Conservation (phyloP, 768 basidiomycete species). For the Suillus decipiens region DNA sequence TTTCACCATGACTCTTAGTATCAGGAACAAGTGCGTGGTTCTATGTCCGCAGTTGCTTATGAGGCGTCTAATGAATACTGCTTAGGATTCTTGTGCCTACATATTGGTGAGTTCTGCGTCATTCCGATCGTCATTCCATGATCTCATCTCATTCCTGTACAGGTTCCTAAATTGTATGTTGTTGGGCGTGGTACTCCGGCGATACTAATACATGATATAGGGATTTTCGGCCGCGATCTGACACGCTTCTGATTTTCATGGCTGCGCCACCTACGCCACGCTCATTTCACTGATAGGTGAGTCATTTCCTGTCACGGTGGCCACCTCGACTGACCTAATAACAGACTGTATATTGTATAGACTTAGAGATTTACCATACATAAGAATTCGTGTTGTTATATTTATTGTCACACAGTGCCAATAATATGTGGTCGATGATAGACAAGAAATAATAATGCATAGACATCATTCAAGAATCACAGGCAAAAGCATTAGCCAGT, state of each 20-base stretch:
- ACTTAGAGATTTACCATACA: slow-evolving; percentile 12
- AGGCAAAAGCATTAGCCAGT: slow-evolving; percentile 2
- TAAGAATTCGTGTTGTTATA: slow-evolving; percentile 10
- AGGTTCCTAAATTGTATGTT: slow-evolving; percentile 72
- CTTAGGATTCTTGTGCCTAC: slow-evolving; percentile 62
- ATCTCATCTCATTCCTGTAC: slow-evolving; percentile 8
- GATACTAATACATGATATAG: slow-evolving; percentile 34
- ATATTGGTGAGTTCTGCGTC: slow-evolving; percentile 53
- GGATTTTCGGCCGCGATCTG: slow-evolving; percentile 77
- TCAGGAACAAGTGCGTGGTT: slow-evolving; percentile 63
- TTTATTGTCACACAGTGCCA: slow-evolving; percentile 7
- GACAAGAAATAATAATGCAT: slow-evolving; percentile 9
- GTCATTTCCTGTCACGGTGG: slow-evolving; percentile 21
- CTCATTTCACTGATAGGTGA: slow-evolving; percentile 16
- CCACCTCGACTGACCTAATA: slow-evolving; percentile 14
- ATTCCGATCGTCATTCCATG: slow-evolving; percentile 11
- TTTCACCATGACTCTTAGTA: slow-evolving; percentile 73
- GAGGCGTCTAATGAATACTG: slow-evolving; percentile 14
- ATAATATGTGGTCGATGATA: slow-evolving; percentile 1
- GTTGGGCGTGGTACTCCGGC: slow-evolving; percentile 8
- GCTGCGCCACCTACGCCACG: not conserved
- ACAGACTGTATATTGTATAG: slow-evolving; percentile 10
- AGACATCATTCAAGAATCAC: not conserved
- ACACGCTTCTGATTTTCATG: slow-evolving; percentile 55
- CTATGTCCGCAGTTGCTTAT: slow-evolving; percentile 11